Evolutionary conservation across 306 rosid species (phyloP), one percentile per base, ranked within the genome.

Genomic region (Ceratonia siliqua): DNA sequence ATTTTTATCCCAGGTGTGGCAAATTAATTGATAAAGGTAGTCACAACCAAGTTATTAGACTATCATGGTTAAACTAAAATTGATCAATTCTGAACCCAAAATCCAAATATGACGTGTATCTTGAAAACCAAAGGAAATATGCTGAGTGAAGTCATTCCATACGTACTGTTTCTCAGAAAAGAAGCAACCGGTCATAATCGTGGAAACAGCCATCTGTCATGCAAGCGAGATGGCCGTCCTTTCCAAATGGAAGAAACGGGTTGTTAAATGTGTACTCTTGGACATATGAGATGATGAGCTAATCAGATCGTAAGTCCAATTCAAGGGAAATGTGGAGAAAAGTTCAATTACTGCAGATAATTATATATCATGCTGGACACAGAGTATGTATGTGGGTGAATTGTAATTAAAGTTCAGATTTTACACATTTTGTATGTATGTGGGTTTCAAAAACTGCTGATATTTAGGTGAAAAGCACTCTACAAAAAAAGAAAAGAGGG

Each of bases 221-320:
- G 92, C 78, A 88, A 77, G 62, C 90, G 90, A 79, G 90, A 88
- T 39, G 50, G 62, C 70, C 83, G 92, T 56, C 92, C 92, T 63
- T 81, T 90, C 90, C 15, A 71, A 38, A 22, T 21, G 10, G 14
- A 9, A 22, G 49, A 50, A 5, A 32, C 33, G 11, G 5, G 7
- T 22, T 68, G 12, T 8, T 8, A 33, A 50, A 45, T 17, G 50
- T 15, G 11, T 32, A 33, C 13, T 69, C 21, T 50, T 39, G 32
- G 46, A 50, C 32, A 69, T 15, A 30, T 28, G 33, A 48, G 62
- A 33, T 28, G 35, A 24, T 54, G n/a, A 28, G 28, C 32, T 41
- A n/a, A 4, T 7, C 24, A 25, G 21, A 48, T 48, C 53, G 1
- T n/a, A n/a, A 39, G 27, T 49, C 17, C 41, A 70, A 6, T 11